Percentiles rank a stretch among this genome's conserved stretches.
Evolutionary conservation across 768 basidiomycete genomes (phyloP).

Genomic region (Termitomyces titanicus): DNA sequence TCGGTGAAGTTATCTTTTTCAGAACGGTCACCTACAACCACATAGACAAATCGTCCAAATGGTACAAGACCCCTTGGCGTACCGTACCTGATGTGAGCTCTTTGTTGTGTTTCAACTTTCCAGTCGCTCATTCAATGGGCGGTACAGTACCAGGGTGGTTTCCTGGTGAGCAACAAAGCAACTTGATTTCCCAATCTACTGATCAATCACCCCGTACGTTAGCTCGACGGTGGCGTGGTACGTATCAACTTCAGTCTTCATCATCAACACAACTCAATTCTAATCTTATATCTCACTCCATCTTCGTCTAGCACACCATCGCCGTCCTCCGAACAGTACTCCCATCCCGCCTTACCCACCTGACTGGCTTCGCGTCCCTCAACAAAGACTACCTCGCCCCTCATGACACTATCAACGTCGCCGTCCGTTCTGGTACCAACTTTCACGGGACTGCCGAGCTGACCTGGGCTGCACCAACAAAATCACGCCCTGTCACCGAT

Average conservation of each 20-base stretch:
- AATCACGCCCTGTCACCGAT: slow-evolving; percentile 33
- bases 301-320: slow-evolving; percentile 50
- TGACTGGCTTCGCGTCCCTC: slow-evolving; percentile 65
- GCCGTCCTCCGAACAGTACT: slow-evolving; percentile 63
- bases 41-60: slow-evolving; percentile 63
- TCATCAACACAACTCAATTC: slow-evolving; percentile 1
- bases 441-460: slow-evolving; percentile 60
- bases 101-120: slow-evolving; percentile 21
- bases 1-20: slow-evolving; percentile 73
- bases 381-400: slow-evolving; percentile 72
- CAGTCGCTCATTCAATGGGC: neutral
- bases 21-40: slow-evolving; percentile 47
- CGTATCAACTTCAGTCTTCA: slow-evolving; percentile 16
- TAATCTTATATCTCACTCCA: slow-evolving; percentile 3
- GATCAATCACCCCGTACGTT: slow-evolving; percentile 2
- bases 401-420: slow-evolving; percentile 71
- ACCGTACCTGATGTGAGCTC: slow-evolving; percentile 66
- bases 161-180: slow-evolving; percentile 51
- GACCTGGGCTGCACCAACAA: slow-evolving; percentile 56
- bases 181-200: slow-evolving; percentile 1
- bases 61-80: slow-evolving; percentile 83
- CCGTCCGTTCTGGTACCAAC: slow-evolving; percentile 45
- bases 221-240: slow-evolving; percentile 82
- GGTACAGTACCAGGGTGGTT: slow-evolving; percentile 72
- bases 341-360: slow-evolving; percentile 43